Percentiles rank a stretch among this genome's conserved stretches.
Evolutionary conservation across 148 eudicot genomes (phyloP).

Genomic region (Camellia granthamiana): DNA sequence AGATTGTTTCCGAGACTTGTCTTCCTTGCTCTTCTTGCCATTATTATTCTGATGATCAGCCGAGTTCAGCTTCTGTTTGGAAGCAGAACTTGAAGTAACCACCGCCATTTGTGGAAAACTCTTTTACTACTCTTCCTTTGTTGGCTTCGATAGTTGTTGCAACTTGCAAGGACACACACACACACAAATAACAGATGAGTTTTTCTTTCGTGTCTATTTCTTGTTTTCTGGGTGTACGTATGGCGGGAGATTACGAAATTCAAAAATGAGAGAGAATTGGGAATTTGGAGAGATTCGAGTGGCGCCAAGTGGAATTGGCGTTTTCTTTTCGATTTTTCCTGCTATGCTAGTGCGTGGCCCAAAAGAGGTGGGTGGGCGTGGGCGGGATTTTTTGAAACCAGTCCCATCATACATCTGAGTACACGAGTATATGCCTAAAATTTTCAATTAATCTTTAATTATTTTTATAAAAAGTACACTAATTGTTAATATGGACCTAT

Average conservation of each 20-base stretch:
- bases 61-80: neutral
- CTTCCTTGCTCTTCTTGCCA: slow-evolving; percentile 1
- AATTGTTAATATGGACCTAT: no score
- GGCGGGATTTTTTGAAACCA: neutral
- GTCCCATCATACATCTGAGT: neutral
- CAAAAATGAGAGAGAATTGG: neutral
- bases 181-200: neutral
- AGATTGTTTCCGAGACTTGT: neutral
- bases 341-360: neutral
- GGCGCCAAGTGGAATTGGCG: slow-evolving; percentile 11
- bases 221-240: neutral
- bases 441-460: no score
- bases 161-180: no score
- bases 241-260: slow-evolving; percentile 12
- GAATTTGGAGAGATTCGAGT: neutral
- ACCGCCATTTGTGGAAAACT: neutral
- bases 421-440: no score
- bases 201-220: neutral
- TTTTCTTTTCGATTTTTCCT: neutral
- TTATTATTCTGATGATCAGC: no score
- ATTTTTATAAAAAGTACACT: no score
- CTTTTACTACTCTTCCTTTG: neutral
- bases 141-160: neutral
- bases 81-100: slow-evolving; percentile 14
- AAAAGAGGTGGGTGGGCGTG: neutral